These are phyloP conservation scores for Pleoardoris graminearum DNA, from an alignment of 2,329 filamentous ascomycete species.

Conservation along the genomic window DNA sequence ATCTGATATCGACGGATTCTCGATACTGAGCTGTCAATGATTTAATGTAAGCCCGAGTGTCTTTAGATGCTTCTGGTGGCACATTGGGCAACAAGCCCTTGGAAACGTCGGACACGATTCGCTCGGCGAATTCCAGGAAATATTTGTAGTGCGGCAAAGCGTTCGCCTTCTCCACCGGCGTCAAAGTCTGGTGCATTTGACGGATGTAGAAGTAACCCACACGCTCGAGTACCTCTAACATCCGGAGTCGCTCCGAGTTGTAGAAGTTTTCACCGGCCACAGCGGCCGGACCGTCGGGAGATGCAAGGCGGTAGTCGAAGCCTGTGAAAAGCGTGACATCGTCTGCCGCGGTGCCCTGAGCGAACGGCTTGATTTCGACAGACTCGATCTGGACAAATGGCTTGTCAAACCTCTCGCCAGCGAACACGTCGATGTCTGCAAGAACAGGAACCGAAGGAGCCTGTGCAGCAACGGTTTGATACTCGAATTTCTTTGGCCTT, in stretches of 20 bases:
- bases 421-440: constrained; percentile 8
- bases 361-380: constrained; percentile 13
- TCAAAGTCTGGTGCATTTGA: constrained; percentile 1
- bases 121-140: constrained; percentile 9
- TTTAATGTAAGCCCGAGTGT: constrained; percentile 10
- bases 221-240: constrained; percentile 6
- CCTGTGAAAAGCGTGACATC: constrained; percentile 13
- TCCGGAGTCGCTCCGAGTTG: constrained; percentile 4
- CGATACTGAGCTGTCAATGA: constrained; percentile 5
- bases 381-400: constrained; percentile 18
- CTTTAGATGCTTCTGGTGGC: not conserved
- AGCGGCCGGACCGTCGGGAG: constrained; percentile 9
- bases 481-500: constrained; percentile 3
- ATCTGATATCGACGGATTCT: constrained; percentile 4
- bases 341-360: constrained; percentile 9
- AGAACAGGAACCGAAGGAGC: constrained; percentile 2
- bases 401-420: constrained; percentile 4
- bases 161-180: constrained; percentile 1
- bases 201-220: constrained; percentile 11
- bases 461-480: constrained; percentile 6
- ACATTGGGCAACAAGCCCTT: not conserved
- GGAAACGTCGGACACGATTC: constrained; percentile 3
- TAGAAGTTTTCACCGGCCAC: constrained; percentile 6
- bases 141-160: constrained; percentile 8
- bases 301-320: constrained; percentile 3